phyloP scores from a whole-genome alignment of 73 alveolate species.

The Halteria grandinella region DNA sequence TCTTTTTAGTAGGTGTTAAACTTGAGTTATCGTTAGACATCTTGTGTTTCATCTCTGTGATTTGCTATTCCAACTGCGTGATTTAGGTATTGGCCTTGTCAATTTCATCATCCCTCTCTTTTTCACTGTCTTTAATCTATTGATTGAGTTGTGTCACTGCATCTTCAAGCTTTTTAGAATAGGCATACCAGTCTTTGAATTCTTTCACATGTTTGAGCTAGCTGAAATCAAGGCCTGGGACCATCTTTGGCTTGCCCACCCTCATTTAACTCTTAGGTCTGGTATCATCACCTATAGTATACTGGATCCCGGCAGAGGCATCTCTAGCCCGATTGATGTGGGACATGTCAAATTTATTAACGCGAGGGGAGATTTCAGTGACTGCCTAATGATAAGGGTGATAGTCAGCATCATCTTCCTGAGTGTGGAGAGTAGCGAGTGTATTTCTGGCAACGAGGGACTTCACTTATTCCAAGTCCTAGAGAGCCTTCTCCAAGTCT shows the following conservation, averaged over 20 bases:
- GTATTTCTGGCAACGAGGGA: conserved; percentile 5
- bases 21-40: too few relatives aligned
- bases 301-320: neutral
- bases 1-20: too few relatives aligned
- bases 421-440: neutral
- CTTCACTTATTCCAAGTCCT: conserved; percentile 14
- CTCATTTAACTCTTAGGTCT: neutral
- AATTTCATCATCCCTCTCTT: conserved; percentile 31
- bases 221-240: conserved; percentile 60
- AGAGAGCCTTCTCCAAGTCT: conserved; percentile 23
- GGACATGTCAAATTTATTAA: neutral
- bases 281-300: neutral
- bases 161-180: conserved; percentile 63
- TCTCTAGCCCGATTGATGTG: neutral
- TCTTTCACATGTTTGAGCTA: conserved; percentile 61
- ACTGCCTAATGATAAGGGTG: too few relatives aligned
- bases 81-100: too few relatives aligned
- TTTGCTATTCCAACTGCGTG: too few relatives aligned
- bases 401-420: neutral
- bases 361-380: too few relatives aligned
- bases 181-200: conserved; percentile 68
- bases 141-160: conserved; percentile 57
- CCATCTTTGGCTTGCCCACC: conserved; percentile 20
- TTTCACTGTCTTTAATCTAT: conserved; percentile 15
- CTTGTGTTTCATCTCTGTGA: too few relatives aligned